A percentile compares a stretch with the other conserved stretches of the same genome.
These are phyloP conservation scores for Heritiera fomes DNA, from an alignment of 345 rosid genomes.

Conservation along the genomic window DNA sequence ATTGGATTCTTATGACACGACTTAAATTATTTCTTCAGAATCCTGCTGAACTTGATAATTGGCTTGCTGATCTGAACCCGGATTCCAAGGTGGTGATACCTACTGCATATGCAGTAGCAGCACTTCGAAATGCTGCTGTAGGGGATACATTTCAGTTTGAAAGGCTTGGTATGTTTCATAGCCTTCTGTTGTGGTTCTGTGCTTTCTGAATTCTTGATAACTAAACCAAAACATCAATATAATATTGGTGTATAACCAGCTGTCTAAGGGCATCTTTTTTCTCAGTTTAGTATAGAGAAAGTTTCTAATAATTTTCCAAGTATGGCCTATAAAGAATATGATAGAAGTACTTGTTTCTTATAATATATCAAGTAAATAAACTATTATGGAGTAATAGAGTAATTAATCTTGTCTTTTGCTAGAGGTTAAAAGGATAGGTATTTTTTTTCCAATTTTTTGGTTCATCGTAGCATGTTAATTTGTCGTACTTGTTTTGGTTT, in stretches of 20 bases:
- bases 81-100: constrained; percentile 64
- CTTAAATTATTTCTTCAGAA: constrained; percentile 48
- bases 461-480: neutral
- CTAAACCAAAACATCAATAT: neutral
- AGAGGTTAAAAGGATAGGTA: neutral
- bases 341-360: too few relatives aligned
- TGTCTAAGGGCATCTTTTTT: neutral
- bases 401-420: neutral
- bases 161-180: constrained; percentile 66
- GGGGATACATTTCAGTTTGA: constrained; percentile 88
- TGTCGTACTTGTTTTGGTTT: neutral
- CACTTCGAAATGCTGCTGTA: constrained; percentile 54
- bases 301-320: too few relatives aligned
- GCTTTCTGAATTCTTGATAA: constrained; percentile 12
- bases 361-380: neutral
- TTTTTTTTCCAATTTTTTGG: neutral
- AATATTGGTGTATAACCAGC: neutral
- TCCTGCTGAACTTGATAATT: constrained; percentile 79
- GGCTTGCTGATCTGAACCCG: constrained; percentile 79
- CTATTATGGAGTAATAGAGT: neutral
- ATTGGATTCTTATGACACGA: neutral
- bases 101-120: constrained; percentile 62
- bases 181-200: neutral
- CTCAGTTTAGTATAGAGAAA: neutral
- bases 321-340: too few relatives aligned